Evolutionary conservation across 139 green algal species (phyloP), one percentile per base, ranked within the genome.

Genomic region (Chlamydomonas sp.): DNA sequence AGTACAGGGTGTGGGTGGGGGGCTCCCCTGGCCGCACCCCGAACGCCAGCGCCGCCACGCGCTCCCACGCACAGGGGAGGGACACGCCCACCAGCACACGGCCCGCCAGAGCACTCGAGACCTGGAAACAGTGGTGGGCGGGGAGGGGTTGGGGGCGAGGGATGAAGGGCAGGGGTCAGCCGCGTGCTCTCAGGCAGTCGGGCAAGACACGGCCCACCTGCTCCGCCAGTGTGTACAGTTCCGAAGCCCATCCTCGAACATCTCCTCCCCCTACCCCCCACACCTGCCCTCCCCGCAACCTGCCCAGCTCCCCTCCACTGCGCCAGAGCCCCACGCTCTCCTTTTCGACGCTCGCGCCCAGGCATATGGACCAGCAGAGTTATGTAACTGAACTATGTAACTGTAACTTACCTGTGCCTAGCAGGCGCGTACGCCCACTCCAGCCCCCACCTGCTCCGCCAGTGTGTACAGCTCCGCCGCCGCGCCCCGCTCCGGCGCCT

Each of bases 41-140:
- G 90, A 98, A 96, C 49, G 87, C 76, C 75, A 98, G 92, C 64
- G 86, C 60, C 63, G 95, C 85, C 60, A 97, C 91, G 4, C 96
- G 92, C 91, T 98, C 96, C 91, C 95, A 98, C 0, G 91, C 49
- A 6, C 85, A 79, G 2, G 96, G 94, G 78, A 98, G 73, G 59
- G 4, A 58, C 15, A 86, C 94, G 17, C 85, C 85, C 17, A 92
- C 66, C 71, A 98, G 90, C 80, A 97, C 91, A 69, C 95, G 89
- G 20, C 95, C 94, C 9, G 74, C 78, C 31, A 98, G 91, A 71
- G 85, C 83, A 1, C 64, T 31, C 20, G 77, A 80, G 31, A 90
- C 57, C 88, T 91, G 88, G 61, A 71, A 18, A 71, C 10, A 71
- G 66, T 10, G 10, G 10, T 10, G 49, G 57, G 74, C 3, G 74